Percentiles rank a stretch among this genome's conserved stretches.
These are phyloP conservation scores for Euphorbia schlechtendalii DNA, from an alignment of 441 rosid species.

Conservation along the genomic window DNA sequence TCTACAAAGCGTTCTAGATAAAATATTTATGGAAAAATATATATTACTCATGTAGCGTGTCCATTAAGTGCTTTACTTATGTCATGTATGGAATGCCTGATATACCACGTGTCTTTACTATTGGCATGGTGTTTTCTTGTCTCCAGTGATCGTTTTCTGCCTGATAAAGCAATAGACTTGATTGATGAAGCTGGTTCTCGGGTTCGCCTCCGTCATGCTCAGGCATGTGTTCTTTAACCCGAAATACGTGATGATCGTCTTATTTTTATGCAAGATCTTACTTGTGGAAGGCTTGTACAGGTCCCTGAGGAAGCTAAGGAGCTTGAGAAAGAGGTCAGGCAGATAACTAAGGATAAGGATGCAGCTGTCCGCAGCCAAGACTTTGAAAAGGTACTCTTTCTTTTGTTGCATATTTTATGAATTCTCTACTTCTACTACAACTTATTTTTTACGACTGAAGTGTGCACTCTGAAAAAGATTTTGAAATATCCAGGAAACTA, in stretches of 20 bases:
- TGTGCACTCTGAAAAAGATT: too few relatives aligned
- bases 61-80: not conserved
- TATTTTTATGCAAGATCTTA: not conserved
- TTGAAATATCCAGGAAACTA: too few relatives aligned
- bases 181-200: constrained; percentile 99
- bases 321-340: constrained; percentile 92
- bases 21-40: too few relatives aligned
- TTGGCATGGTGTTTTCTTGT: not conserved
- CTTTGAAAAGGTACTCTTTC: constrained; percentile 69
- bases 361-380: constrained; percentile 96
- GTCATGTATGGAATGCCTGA: not conserved
- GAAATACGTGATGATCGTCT: not conserved
- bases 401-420: too few relatives aligned
- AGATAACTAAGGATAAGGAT: constrained; percentile 89
- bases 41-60: too few relatives aligned
- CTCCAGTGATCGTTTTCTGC: constrained; percentile 90
- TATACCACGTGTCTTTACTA: not conserved
- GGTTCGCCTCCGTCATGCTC: constrained; percentile 89
- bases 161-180: constrained; percentile 97
- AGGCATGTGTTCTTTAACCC: constrained; percentile 36
- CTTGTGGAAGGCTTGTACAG: constrained; percentile 30
- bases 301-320: constrained; percentile 98
- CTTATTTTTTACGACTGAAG: too few relatives aligned
- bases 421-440: too few relatives aligned
- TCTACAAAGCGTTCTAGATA: not conserved